Base-by-base conservation (phyloP, 345 rosid genomes). In the Gynandropsis gynandra region DNA sequence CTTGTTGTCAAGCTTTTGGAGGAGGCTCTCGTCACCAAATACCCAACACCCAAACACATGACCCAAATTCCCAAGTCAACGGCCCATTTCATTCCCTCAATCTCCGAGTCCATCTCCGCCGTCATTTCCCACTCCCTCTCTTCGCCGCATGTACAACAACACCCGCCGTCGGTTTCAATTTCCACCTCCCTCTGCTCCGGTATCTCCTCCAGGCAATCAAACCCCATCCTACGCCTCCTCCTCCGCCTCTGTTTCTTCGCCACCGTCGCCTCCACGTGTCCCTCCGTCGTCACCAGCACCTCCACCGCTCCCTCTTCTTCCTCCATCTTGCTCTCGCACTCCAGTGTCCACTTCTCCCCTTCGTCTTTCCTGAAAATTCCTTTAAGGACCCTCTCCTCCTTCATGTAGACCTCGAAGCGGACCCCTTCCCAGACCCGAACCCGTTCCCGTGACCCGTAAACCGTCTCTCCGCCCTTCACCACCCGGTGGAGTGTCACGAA, bases 11-110 rank as follows among this genome's bases (percentile, higher is more conserved):
- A 64, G 51, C 73, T 64, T 67, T 67, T 75, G 10, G 82, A 65
- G 10, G 89, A 76, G 4, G 85, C 81, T 65, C 66, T 80, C 6
- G 98, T 77, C 41, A 80, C 83, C 62, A 80, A 67, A 44, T 61
- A 78, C 8, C 96, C 98, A 5, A 87, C 77, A 7, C 93, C 89
- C 27, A 90, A 70, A 52, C 93, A 87, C 69, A 80, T 39, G 10
- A 82, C 85, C 95, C 89, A 87, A 65, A 84, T 50, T 45, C 95
- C 96, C 38, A 90, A 67, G 59, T 90, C 93, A 44, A 87, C 73
- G 50, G 93, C 92, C 96, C 95, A 87, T 15, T 66, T 68, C 52
- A 79, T 69, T 8, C 75, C 76, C 4, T 80, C 86, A 59, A 68
- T 41, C 41, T 82, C 79, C 42, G n/a, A 46, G 50, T 74, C 80